Base-by-base conservation (phyloP, 2,329 filamentous ascomycete genomes). In the Botrytis medusae region DNA sequence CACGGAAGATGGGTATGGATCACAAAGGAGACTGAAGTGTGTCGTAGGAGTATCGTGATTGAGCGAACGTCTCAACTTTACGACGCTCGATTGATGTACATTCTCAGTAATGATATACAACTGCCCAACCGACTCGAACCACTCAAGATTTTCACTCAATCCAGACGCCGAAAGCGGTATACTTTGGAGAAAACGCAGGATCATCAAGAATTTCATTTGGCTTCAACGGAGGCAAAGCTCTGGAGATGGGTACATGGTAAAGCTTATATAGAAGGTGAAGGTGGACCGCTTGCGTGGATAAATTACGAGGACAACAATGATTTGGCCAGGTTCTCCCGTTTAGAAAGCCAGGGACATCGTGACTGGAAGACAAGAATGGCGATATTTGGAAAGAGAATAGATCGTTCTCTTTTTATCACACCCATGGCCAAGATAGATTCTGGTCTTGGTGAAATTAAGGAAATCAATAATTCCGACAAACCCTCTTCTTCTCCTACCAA, bases 1-100 rank as follows among this genome's bases (percentile, higher is more conserved):
- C n/a, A 68, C 54, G 65, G 65, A 69, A 57, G 65, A 32, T 69
- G 65, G 65, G 48, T 69, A 42, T 69, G 65, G 65, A 69, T 69
- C 65, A 69, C 65, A 25, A 57, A 59, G 37, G n/a, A 42, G 44
- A n/a, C 10, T 22, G 48, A n/a, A 16, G n/a, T 32, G 9, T 69
- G n/a, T 59, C 65, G 65, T 12, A 57, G 65, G 25, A 69, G 51
- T 18, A 57, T 69, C 65, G 54, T 69, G 48, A 14, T 69, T 32
- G 65, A 69, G 20, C 65, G 25, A 29, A 42, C 65, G 18, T 51
- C 48, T 37, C 37, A 59, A 57, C 65, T 69, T 22, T 42, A 57
- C 18, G 65, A 69, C 16, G 48, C 65, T 57, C 48, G 48, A 32
- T 57, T 69, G 18, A 69, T 59, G 18, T 57, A 57, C n/a, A 57